phyloP scores from a whole-genome alignment of 805 yeast genomes.

The Lipomyces yamanashiensis region DNA sequence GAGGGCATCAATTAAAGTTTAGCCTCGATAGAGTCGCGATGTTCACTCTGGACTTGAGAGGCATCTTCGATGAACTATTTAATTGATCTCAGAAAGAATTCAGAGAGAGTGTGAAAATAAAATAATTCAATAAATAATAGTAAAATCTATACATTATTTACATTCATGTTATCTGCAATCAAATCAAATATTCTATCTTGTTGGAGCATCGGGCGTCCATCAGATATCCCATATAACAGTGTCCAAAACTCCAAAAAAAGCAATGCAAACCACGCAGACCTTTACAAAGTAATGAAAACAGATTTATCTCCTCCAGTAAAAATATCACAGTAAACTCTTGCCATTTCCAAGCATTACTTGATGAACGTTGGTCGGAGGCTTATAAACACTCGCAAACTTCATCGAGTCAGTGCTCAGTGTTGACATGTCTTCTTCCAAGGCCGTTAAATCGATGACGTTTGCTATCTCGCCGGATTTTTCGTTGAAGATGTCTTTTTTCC shows the following conservation, averaged over 20 bases:
- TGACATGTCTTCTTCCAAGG: conserved; percentile 7
- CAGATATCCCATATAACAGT: not conserved
- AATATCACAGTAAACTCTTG: not conserved
- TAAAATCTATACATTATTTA: not conserved
- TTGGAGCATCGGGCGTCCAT: no score
- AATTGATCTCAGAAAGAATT: no score
- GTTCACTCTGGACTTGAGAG: no score
- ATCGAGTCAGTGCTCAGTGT: not conserved
- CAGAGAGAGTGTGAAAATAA: not conserved
- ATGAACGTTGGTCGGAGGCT: conserved; percentile 1
- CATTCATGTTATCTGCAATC: no score
- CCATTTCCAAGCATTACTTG: not conserved
- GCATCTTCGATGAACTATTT: no score
- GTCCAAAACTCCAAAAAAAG: not conserved
- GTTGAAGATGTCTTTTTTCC: conserved; percentile 8
- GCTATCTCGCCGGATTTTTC: conserved; percentile 2
- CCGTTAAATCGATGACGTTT: conserved; percentile 1
- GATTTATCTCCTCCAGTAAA: no score
- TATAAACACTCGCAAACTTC: not conserved
- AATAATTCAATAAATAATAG: not conserved
- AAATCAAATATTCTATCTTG: no score
- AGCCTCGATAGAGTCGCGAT: not conserved
- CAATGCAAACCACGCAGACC: not conserved
- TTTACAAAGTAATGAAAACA: not conserved
- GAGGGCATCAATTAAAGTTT: conserved; percentile 7